phyloP scores from a whole-genome alignment of 129 eudicot genomes.

The Centrapalus pauciflorus region DNA sequence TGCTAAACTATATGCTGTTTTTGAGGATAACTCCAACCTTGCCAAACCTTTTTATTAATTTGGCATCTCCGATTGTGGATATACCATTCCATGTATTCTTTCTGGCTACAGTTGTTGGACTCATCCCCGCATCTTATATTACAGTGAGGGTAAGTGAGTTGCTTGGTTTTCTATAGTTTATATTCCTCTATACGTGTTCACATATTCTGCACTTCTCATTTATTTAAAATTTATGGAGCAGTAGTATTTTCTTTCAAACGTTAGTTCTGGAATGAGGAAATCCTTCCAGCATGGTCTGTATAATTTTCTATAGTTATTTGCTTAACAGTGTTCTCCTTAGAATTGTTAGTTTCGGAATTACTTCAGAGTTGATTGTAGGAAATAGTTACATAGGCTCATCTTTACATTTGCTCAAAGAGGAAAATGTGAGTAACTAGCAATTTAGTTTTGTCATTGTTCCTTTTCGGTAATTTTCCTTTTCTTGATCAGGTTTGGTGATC shows the following conservation, averaged over 20 bases:
- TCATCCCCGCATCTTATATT: slow-evolving; percentile 85
- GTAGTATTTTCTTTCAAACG: background rate
- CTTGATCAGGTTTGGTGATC: too few species aligned
- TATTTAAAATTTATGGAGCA: too few species aligned
- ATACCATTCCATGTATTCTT: slow-evolving; percentile 91
- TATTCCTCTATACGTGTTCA: background rate
- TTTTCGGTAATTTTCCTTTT: too few species aligned
- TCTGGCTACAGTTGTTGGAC: slow-evolving; percentile 82
- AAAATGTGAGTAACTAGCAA: too few species aligned
- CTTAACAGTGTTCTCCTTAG: background rate
- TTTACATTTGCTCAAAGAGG: too few species aligned
- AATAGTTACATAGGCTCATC: background rate
- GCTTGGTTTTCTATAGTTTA: background rate
- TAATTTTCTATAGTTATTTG: too few species aligned
- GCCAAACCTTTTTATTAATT: slow-evolving; percentile 88
- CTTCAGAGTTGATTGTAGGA: background rate
- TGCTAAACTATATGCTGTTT: slow-evolving; percentile 91
- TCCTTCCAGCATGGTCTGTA: too few species aligned
- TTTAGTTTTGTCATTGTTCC: too few species aligned
- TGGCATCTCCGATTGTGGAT: slow-evolving; percentile 95
- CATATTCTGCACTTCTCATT: background rate
- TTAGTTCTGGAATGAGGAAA: too few species aligned
- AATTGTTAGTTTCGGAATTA: background rate
- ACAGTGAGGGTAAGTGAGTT: slow-evolving; percentile 83
- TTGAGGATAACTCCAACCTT: slow-evolving; percentile 83